Evolutionary conservation across 257 asterid species (phyloP).

Genomic region (Marsdenia floribunda): DNA sequence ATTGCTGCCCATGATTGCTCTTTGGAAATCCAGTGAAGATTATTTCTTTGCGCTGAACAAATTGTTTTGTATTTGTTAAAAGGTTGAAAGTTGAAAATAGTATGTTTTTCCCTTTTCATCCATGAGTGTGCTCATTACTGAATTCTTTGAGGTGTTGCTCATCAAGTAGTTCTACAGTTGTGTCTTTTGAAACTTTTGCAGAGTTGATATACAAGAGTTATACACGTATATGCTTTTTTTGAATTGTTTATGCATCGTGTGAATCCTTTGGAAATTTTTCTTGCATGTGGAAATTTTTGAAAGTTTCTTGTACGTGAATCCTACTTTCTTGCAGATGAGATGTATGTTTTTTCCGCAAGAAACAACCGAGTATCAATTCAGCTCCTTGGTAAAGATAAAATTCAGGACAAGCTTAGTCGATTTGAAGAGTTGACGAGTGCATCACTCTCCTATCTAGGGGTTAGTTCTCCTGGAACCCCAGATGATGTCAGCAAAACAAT

Average conservation of each 20-base stretch:
- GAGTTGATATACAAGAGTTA: neutral
- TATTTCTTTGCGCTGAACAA: neutral
- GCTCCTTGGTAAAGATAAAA: slow-evolving; percentile 77
- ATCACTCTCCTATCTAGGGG: slow-evolving; percentile 70
- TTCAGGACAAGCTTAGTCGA: slow-evolving; percentile 73
- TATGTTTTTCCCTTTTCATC: neutral
- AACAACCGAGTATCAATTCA: slow-evolving; percentile 76
- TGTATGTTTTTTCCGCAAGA: slow-evolving; percentile 92
- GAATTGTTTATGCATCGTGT: neutral
- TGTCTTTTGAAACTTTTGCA: neutral
- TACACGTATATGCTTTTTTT: neutral
- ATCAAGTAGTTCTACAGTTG: neutral
- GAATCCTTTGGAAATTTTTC: neutral
- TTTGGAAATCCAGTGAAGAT: neutral
- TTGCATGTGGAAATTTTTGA: neutral
- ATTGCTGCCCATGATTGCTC: neutral
- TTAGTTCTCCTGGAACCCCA: slow-evolving; percentile 56
- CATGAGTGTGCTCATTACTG: neutral
- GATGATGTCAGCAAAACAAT: slow-evolving; percentile 43
- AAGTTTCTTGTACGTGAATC: neutral
- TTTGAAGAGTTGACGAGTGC: slow-evolving; percentile 81
- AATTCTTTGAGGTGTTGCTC: neutral
- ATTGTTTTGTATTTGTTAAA: neutral
- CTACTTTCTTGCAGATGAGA: slow-evolving; percentile 60
- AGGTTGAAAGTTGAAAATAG: neutral